These are phyloP conservation scores for Pythium myriotylum DNA, from an alignment of 352 stramenopile species.

Conservation along the genomic window DNA sequence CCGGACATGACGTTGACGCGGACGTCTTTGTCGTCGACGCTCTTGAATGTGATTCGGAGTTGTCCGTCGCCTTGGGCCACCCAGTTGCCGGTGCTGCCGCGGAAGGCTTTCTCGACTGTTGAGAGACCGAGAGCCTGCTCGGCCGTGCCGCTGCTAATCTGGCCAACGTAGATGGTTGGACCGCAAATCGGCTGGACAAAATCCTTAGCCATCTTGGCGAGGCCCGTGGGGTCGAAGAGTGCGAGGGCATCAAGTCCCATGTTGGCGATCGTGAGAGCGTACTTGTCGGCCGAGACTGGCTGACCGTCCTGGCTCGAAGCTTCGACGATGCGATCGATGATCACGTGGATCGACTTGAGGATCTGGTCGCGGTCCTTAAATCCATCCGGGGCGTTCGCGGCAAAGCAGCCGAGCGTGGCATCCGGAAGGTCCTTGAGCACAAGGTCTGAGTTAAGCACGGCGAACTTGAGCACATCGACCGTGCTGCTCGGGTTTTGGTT, in stretches of 20 bases:
- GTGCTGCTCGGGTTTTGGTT: slow-evolving; percentile 29
- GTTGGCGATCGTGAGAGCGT: slow-evolving; percentile 43
- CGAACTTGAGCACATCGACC: slow-evolving; percentile 42
- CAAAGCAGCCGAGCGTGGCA: slow-evolving; percentile 47
- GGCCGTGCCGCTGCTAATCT: slow-evolving; percentile 50
- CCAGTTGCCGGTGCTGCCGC: slow-evolving; percentile 43
- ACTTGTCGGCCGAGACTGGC: slow-evolving; percentile 35
- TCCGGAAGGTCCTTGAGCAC: slow-evolving; percentile 50
- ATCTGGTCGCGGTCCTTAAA: slow-evolving; percentile 38
- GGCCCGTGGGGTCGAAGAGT: slow-evolving; percentile 48
- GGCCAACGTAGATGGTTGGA: slow-evolving; percentile 45
- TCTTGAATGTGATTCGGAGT: slow-evolving; percentile 45
- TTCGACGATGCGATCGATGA: slow-evolving; percentile 52
- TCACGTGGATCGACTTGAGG: slow-evolving; percentile 42
- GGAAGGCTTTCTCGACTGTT: slow-evolving; percentile 46
- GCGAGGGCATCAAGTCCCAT: slow-evolving; percentile 45
- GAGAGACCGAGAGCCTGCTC: slow-evolving; percentile 47
- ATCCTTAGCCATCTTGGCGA: slow-evolving; percentile 42
- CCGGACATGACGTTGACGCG: slow-evolving; percentile 55
- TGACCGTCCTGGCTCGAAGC: slow-evolving; percentile 42
- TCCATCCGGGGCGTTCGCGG: neutral
- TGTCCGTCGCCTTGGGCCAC: slow-evolving; percentile 38
- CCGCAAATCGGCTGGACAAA: slow-evolving; percentile 61
- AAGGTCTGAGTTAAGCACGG: slow-evolving; percentile 43
- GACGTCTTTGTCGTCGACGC: slow-evolving; percentile 48